A percentile compares a stretch with the other conserved stretches of the same genome.
Evolutionary conservation across 306 rosid species (phyloP).

Genomic region (Vigna nakashimae): DNA sequence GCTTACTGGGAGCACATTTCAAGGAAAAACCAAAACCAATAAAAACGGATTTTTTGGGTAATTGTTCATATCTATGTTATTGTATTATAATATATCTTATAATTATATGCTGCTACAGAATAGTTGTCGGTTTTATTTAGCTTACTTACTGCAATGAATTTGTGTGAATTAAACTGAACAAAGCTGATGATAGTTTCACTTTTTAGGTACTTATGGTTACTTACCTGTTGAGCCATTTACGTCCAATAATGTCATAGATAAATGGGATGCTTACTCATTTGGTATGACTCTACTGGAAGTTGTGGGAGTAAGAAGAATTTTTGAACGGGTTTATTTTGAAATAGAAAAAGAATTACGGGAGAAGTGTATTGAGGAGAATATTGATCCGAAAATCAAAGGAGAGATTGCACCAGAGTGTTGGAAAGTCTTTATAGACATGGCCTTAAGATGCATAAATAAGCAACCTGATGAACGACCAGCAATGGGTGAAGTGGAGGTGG

Average conservation of each 20-base stretch:
- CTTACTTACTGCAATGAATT: background rate
- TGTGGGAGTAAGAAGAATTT: background rate
- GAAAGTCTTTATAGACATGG: background rate
- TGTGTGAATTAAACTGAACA: background rate
- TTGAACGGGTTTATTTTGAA: background rate
- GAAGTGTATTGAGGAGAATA: background rate
- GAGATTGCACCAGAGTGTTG: background rate
- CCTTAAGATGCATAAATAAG: background rate
- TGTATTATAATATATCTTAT: background rate
- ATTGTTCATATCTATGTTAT: background rate
- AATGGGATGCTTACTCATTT: slow-evolving; percentile 10
- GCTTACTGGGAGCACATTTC: background rate
- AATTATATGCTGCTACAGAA: no score
- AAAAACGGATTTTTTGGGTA: background rate
- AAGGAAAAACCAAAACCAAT: background rate
- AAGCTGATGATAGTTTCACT: background rate
- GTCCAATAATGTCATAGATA: background rate
- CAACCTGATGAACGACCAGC: slow-evolving; percentile 39
- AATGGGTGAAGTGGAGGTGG: slow-evolving; percentile 48
- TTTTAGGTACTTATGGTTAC: background rate
- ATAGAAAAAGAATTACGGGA: no score
- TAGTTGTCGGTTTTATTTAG: background rate
- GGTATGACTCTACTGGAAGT: slow-evolving; percentile 1
- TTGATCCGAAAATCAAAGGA: slow-evolving; percentile 10
- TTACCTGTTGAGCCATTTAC: background rate